Evolutionary conservation across 2,329 filamentous ascomycete genomes (phyloP), one percentile per base, ranked within the genome.

Genomic region (Penicillium brasilianum): DNA sequence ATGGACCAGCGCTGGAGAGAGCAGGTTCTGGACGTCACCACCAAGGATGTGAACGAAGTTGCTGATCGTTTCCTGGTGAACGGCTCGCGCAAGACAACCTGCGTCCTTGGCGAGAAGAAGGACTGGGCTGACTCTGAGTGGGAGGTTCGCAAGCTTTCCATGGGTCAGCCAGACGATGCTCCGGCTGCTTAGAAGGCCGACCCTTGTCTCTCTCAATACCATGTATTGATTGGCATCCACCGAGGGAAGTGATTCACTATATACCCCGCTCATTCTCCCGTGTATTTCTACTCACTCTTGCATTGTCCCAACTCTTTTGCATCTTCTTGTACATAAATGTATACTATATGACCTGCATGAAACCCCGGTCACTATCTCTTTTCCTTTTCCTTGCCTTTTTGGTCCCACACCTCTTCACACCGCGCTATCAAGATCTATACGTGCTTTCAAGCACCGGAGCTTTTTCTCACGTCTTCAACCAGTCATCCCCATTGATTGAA

Each of bases 1-100:
- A 97, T 98, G 93, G 89, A 90, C 72, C 93, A 97, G 79, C 85
- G 82, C 70, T 88, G 92, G 75, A 85, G 95, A 68, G 91, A 95
- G 77, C 88, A 90, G 72, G 83, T 99, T 59, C 84, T 99, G 4
- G 94, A 97, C 74, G 93, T 97, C 41, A 91, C 86, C 2, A 88
- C 87, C 63, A 86, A 90, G 65, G 89, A 97, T 69, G 90, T 99
- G 10, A 88, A 88, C 63, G 84, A 88, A 44, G 93, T 88, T 13
- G 95, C 95, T 0, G 89, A 97, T 70, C 86, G 87, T 69, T 96
- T 93, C 74, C 82, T 97, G 14, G 88, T 96, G 30, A 86, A 92
- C 49, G 83, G 83, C 20, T 85, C 84, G 58, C 80, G 83, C 39
- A 78, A 87, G 63, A 88, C 88, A 60, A 86, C 87, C 56, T 81